These are phyloP conservation scores for Candida odintsovae DNA, from an alignment of 805 yeast species.

Conservation along the genomic window DNA sequence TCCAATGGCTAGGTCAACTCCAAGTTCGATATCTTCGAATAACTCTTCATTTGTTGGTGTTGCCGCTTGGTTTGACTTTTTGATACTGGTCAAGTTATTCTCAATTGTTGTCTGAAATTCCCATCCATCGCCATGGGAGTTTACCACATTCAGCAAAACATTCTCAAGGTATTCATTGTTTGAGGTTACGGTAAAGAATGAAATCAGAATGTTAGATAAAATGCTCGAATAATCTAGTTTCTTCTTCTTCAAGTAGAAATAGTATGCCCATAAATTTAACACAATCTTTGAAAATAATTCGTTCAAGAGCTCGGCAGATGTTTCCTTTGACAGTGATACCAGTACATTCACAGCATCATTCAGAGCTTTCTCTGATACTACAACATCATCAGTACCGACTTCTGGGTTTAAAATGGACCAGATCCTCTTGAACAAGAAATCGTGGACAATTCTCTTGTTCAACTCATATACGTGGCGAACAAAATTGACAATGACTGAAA, in stretches of 20 bases:
- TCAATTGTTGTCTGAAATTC: slow-evolving; percentile 29
- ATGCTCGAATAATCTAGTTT: slow-evolving; percentile 25
- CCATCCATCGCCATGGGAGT: slow-evolving; percentile 31
- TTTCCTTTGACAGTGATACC: slow-evolving; percentile 51
- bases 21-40: slow-evolving; percentile 38
- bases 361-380: slow-evolving; percentile 42
- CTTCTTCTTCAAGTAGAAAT: slow-evolving; percentile 28
- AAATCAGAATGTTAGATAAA: slow-evolving; percentile 26
- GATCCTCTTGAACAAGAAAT: slow-evolving; percentile 50
- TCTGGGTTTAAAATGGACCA: slow-evolving; percentile 41
- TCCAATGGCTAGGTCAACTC: slow-evolving; percentile 35
- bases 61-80: slow-evolving; percentile 11
- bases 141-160: slow-evolving; percentile 27
- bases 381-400: slow-evolving; percentile 16
- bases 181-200: slow-evolving; percentile 27
- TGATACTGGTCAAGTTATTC: slow-evolving; percentile 30
- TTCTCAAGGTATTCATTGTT: slow-evolving; percentile 22
- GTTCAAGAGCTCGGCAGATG: slow-evolving; percentile 29
- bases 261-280: slow-evolving; percentile 32
- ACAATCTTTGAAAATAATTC: slow-evolving; percentile 26
- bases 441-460: slow-evolving; percentile 45
- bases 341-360: slow-evolving; percentile 62
- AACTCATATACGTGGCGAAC: slow-evolving; percentile 44
- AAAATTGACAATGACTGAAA: slow-evolving; percentile 51
- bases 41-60: slow-evolving; percentile 24